Conservation (phyloP, 1,284 basidiomycete species). For the Exobasidium cylindrosporum region DNA sequence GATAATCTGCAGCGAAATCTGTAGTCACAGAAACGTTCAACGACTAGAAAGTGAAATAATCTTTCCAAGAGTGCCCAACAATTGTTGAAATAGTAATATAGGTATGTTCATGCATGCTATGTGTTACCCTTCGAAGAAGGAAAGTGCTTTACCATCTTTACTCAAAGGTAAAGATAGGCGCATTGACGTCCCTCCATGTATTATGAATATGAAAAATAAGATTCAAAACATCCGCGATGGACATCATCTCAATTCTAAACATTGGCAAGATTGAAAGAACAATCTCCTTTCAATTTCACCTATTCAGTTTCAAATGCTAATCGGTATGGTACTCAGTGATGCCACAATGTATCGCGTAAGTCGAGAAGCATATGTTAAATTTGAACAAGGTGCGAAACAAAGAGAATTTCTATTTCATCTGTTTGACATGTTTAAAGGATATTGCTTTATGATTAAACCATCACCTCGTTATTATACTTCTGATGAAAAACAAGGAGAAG, state of each 20-base stretch:
- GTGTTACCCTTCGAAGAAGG: conserved; percentile 9
- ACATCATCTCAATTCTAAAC: conserved; percentile 20
- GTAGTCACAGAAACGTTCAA: conserved; percentile 15
- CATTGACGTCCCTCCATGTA: neutral
- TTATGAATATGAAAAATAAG: neutral
- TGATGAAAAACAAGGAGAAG: conserved; percentile 1
- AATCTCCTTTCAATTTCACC: conserved; percentile 15
- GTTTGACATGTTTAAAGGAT: conserved; percentile 8
- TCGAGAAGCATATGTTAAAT: conserved; percentile 17
- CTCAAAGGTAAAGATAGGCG: conserved; percentile 7
- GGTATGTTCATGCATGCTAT: too few relatives aligned
- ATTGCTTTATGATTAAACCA: conserved; percentile 9
- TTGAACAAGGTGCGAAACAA: conserved; percentile 17
- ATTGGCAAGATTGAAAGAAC: conserved; percentile 24
- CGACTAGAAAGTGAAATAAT: conserved; percentile 20
- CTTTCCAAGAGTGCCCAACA: conserved; percentile 17
- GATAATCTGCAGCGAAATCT: conserved; percentile 17
- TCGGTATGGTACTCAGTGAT: conserved; percentile 21
- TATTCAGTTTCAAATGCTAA: conserved; percentile 18
- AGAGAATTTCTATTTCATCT: conserved; percentile 15
- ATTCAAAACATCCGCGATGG: neutral
- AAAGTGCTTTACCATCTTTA: conserved; percentile 8
- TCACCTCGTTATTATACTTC: neutral
- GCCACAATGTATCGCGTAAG: conserved; percentile 18
- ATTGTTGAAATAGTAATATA: conserved; percentile 15